A percentile compares a stretch with the other conserved stretches of the same genome.
These are phyloP conservation scores for Phaeosphaeriaceae sp. DNA, from an alignment of 2,329 filamentous ascomycete species.

Conservation along the genomic window DNA sequence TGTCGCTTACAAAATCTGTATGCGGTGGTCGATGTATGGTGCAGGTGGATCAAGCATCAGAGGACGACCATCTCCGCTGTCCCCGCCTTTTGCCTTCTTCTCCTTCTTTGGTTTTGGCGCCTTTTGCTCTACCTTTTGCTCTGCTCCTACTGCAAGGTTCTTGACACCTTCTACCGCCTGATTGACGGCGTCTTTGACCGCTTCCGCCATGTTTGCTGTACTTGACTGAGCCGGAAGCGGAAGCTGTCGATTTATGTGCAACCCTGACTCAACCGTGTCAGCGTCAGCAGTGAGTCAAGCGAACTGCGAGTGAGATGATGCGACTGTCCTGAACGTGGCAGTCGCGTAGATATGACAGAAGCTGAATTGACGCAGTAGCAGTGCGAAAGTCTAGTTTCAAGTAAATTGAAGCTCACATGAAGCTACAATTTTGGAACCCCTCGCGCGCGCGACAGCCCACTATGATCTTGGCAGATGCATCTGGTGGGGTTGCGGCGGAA, in stretches of 20 bases:
- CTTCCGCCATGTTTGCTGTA: constrained; percentile 55
- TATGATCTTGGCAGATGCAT: constrained; percentile 25
- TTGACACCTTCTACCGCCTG: constrained; percentile 66
- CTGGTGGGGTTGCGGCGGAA: constrained; percentile 32
- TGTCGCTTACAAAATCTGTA: constrained; percentile 73
- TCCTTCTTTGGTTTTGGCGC: constrained; percentile 47
- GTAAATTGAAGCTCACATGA: constrained; percentile 14
- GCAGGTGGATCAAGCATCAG: constrained; percentile 64
- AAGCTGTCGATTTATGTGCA: constrained; percentile 17
- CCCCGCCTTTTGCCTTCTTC: constrained; percentile 57
- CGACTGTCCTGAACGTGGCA: not conserved
- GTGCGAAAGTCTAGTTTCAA: constrained; percentile 9
- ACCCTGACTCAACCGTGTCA: not conserved
- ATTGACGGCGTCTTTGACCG: constrained; percentile 58
- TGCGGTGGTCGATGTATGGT: constrained; percentile 81
- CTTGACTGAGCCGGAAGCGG: constrained; percentile 27
- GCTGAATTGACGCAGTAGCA: constrained; percentile 11
- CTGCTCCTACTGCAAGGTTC: constrained; percentile 61
- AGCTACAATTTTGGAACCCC: constrained; percentile 34
- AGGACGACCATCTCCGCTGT: constrained; percentile 49
- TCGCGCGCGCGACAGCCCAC: constrained; percentile 33
- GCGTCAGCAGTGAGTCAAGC: not conserved
- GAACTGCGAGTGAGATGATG: not conserved
- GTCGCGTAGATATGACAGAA: not conserved
- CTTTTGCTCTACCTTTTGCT: constrained; percentile 44